phyloP scores from a whole-genome alignment of 1,284 basidiomycete species.

The Inonotus obliquus region DNA sequence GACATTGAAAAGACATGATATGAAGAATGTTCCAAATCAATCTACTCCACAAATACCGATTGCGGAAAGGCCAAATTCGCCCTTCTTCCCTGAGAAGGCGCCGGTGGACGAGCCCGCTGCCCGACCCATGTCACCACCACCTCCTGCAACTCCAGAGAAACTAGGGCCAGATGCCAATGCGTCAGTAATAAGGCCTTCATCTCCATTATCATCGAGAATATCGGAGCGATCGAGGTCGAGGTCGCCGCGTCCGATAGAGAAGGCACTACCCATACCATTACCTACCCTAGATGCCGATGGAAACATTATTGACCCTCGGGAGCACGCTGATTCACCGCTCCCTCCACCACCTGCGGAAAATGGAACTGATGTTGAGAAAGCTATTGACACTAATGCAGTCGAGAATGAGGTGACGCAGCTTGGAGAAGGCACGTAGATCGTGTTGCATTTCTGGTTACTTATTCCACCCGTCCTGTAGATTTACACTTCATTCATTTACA shows the following conservation, averaged over 20 bases:
- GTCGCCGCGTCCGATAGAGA: constrained; percentile 12
- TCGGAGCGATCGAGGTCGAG: neutral
- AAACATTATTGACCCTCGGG: neutral
- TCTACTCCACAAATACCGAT: neutral
- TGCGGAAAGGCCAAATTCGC: neutral
- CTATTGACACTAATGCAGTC: neutral
- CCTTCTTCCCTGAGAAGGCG: constrained; percentile 11
- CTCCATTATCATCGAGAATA: constrained; percentile 5
- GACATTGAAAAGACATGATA: constrained; percentile 6
- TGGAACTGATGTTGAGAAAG: neutral
- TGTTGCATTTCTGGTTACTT: neutral
- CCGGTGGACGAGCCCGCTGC: constrained; percentile 2
- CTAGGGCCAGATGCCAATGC: neutral
- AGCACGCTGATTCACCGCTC: neutral
- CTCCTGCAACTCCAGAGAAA: constrained; percentile 13
- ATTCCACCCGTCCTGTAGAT: neutral
- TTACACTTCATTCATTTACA: neutral
- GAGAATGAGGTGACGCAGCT: neutral
- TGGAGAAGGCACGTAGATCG: neutral
- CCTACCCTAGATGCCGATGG: constrained; percentile 13
- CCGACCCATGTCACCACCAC: constrained; percentile 2
- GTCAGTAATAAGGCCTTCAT: neutral
- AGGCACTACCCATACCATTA: constrained; percentile 14
- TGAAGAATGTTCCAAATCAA: neutral
- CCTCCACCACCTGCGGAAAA: neutral